phyloP scores from a whole-genome alignment of 805 yeast genomes.

The Lipomyces anomalus region DNA sequence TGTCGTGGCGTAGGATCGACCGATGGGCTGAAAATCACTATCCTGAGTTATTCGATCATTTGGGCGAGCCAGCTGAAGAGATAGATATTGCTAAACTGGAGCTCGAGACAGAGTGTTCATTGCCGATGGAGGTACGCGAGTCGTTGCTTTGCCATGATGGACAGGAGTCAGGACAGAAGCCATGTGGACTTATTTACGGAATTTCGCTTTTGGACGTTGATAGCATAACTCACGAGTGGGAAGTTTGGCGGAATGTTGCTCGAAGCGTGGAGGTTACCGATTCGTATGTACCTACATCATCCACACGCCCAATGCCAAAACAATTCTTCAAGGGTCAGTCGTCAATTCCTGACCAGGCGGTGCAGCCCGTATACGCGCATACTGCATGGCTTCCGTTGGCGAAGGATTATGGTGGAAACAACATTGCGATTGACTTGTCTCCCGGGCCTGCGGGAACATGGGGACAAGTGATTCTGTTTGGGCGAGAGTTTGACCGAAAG shows the following conservation, averaged over 20 bases:
- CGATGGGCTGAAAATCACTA: slow-evolving; percentile 73
- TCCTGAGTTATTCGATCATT: slow-evolving; percentile 73
- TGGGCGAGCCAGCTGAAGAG: slow-evolving; percentile 72
- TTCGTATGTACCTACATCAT: slow-evolving; percentile 8
- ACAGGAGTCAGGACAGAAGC: slow-evolving; percentile 70
- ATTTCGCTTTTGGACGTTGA: slow-evolving; percentile 74
- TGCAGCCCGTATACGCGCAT: slow-evolving; percentile 78
- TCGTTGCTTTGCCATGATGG: slow-evolving; percentile 84
- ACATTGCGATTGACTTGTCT: slow-evolving; percentile 81
- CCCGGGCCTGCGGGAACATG: slow-evolving; percentile 72
- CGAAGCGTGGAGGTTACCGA: slow-evolving; percentile 10
- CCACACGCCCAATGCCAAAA: slow-evolving; percentile 30
- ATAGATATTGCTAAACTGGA: slow-evolving; percentile 80
- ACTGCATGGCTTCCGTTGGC: slow-evolving; percentile 87
- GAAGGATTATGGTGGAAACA: slow-evolving; percentile 85
- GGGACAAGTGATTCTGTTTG: slow-evolving; percentile 91
- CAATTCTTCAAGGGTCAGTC: slow-evolving; percentile 45
- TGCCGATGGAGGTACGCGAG: slow-evolving; percentile 80
- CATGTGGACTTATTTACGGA: slow-evolving; percentile 76
- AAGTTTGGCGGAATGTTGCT: slow-evolving; percentile 76
- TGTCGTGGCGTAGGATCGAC: slow-evolving; percentile 85
- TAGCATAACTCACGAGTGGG: slow-evolving; percentile 71
- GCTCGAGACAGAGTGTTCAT: slow-evolving; percentile 62
- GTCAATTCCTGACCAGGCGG: slow-evolving; percentile 70
- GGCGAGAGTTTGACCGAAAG: slow-evolving; percentile 89